A percentile compares a stretch with the other conserved stretches of the same genome.
phyloP scores from a whole-genome alignment of 192 early-diverging fungal genomes.

The Chytriomyces hyalinus region DNA sequence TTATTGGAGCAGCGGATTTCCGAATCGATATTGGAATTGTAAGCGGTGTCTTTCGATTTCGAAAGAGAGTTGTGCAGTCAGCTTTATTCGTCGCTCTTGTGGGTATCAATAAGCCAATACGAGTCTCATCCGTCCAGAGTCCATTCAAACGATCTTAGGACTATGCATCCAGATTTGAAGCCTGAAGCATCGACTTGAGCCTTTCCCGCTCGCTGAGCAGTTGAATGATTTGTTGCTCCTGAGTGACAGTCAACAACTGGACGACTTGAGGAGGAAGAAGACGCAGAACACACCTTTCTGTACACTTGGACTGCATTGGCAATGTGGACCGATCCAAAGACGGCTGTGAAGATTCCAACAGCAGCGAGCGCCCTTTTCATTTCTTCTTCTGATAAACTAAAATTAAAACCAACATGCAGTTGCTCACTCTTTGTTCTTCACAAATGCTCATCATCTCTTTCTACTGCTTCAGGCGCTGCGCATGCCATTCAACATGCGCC shows the following conservation, averaged over 20 bases:
- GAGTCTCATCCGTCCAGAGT: too few species aligned
- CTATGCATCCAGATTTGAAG: too few species aligned
- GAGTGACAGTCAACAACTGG: background rate
- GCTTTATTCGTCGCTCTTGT: too few species aligned
- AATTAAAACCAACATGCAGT: too few species aligned
- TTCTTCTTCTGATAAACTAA: background rate
- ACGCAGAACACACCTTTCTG: background rate
- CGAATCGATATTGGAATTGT: too few species aligned
- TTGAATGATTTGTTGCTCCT: slow-evolving; percentile 10
- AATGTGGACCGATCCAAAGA: slow-evolving; percentile 3
- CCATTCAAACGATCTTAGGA: too few species aligned
- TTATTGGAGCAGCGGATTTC: too few species aligned
- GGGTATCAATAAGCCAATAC: too few species aligned
- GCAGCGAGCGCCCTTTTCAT: background rate
- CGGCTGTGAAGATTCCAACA: slow-evolving; percentile 5
- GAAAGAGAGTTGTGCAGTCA: too few species aligned
- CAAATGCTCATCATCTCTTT: too few species aligned
- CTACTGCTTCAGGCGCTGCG: slow-evolving; percentile 2
- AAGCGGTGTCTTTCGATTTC: too few species aligned
- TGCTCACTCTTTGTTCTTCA: too few species aligned
- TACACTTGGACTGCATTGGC: slow-evolving; percentile 23
- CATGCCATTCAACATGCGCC: slow-evolving; percentile 18
- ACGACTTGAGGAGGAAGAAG: background rate
- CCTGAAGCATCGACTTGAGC: background rate
- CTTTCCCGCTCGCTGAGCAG: background rate